phyloP scores from a whole-genome alignment of 176 grass and related monocot genomes.

The Musa troglodytarum region DNA sequence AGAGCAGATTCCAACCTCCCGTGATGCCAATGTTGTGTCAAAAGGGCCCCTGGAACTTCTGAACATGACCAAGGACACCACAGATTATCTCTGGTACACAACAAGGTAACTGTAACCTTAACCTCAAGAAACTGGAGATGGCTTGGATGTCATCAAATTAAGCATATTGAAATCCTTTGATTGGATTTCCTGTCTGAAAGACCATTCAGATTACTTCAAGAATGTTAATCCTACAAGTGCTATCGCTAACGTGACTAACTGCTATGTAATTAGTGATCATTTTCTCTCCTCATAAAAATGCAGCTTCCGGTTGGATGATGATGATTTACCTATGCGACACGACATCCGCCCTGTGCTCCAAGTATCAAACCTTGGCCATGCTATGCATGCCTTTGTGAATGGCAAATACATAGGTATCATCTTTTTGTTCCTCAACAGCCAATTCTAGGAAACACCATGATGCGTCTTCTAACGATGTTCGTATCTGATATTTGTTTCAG shows the following conservation, averaged over 20 bases:
- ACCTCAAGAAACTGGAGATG: too few species aligned
- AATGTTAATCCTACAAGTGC: too few species aligned
- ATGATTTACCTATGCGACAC: conserved; percentile 68
- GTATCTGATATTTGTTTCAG: conserved; percentile 20
- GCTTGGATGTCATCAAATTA: too few species aligned
- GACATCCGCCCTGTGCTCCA: conserved; percentile 78
- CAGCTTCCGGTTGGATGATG: conserved; percentile 62
- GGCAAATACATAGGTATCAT: conserved; percentile 50
- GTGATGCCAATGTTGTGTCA: conserved; percentile 7
- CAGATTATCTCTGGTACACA: conserved; percentile 86
- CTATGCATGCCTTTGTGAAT: conserved; percentile 61
- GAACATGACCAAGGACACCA: conserved; percentile 71
- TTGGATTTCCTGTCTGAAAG: too few species aligned
- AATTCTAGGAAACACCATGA: not conserved
- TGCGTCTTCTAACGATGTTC: conserved; percentile 7
- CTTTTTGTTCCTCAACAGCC: not conserved
- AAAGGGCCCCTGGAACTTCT: conserved; percentile 35
- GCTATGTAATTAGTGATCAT: not conserved
- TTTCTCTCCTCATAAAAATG: conserved; percentile 11
- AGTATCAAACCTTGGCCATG: conserved; percentile 46
- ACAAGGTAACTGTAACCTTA: conserved; percentile 40
- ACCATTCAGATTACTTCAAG: too few species aligned
- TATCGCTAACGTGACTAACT: not conserved
- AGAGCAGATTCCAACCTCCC: conserved; percentile 40
- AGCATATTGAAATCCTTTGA: too few species aligned